These are phyloP conservation scores for Cystoderma amianthinum DNA, from an alignment of 768 basidiomycete genomes.

Conservation along the genomic window DNA sequence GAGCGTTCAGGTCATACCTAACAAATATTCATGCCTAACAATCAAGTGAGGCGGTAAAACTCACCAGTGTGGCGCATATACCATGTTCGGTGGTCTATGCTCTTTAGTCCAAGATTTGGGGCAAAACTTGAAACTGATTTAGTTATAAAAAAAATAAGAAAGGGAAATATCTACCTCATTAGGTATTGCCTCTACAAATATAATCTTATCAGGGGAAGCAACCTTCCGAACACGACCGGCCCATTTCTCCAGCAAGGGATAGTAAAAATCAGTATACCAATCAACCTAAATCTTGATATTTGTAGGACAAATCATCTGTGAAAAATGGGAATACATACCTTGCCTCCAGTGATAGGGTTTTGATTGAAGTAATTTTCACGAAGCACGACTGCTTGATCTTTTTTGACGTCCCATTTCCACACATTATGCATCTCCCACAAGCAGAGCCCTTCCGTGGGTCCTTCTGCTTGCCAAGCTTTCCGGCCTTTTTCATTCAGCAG, in stretches of 20 bases:
- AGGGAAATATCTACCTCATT: slow-evolving; percentile 62
- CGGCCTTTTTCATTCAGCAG: slow-evolving; percentile 54
- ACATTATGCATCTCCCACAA: slow-evolving; percentile 91
- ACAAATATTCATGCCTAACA: neutral
- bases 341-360: slow-evolving; percentile 55
- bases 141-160: slow-evolving; percentile 1
- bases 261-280: slow-evolving; percentile 86
- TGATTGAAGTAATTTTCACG: slow-evolving; percentile 80
- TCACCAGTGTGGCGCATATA: slow-evolving; percentile 33
- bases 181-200: slow-evolving; percentile 84
- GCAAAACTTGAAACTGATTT: slow-evolving; percentile 54
- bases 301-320: neutral
- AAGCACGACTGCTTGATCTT: slow-evolving; percentile 65
- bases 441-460: slow-evolving; percentile 68
- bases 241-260: slow-evolving; percentile 70
- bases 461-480: slow-evolving; percentile 67
- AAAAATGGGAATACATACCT: slow-evolving; percentile 31
- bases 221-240: slow-evolving; percentile 46
- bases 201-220: slow-evolving; percentile 44
- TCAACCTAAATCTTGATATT: slow-evolving; percentile 45
- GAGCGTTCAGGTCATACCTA: slow-evolving; percentile 89
- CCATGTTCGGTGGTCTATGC: slow-evolving; percentile 24
- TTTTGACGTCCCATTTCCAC: slow-evolving; percentile 78
- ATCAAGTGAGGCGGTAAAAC: too few relatives aligned
- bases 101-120: slow-evolving; percentile 70